phyloP scores from a whole-genome alignment of 495 filamentous ascomycete genomes.

The Hyphodiscus hymeniophilus region DNA sequence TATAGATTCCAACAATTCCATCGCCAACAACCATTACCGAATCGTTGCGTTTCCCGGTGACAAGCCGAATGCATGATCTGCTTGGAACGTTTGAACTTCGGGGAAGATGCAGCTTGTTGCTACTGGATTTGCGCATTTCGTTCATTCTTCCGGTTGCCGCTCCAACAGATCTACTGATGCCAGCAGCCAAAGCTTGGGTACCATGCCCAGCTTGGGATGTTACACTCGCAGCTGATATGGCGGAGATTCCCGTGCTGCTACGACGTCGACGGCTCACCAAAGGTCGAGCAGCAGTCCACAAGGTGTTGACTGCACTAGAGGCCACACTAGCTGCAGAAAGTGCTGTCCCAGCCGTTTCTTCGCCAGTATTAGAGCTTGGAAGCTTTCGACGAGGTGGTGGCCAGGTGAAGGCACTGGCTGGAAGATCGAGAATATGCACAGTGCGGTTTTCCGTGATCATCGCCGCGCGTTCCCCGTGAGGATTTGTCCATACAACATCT shows the following conservation, averaged over 20 bases:
- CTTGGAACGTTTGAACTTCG: slow-evolving; percentile 34
- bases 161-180: slow-evolving; percentile 75
- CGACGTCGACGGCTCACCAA: slow-evolving; percentile 41
- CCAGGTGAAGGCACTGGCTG: slow-evolving; percentile 79
- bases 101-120: slow-evolving; percentile 73
- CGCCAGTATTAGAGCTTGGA: slow-evolving; percentile 27
- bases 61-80: slow-evolving; percentile 47
- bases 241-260: slow-evolving; percentile 35
- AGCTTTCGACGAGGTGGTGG: slow-evolving; percentile 63
- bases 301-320: slow-evolving; percentile 28
- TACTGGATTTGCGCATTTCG: slow-evolving; percentile 72
- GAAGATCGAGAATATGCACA: slow-evolving; percentile 81
- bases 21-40: slow-evolving; percentile 50
- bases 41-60: slow-evolving; percentile 42
- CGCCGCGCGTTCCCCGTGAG: slow-evolving; percentile 70
- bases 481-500: slow-evolving; percentile 80
- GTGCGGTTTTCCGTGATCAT: slow-evolving; percentile 91
- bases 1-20: slow-evolving; percentile 57
- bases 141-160: slow-evolving; percentile 71
- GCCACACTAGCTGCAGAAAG: slow-evolving; percentile 19
- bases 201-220: slow-evolving; percentile 63
- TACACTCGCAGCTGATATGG: slow-evolving; percentile 36
- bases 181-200: slow-evolving; percentile 71
- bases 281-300: slow-evolving; percentile 29
- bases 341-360: slow-evolving; percentile 16